These are phyloP conservation scores for Mitragyna speciosa DNA, from an alignment of 257 asterid genomes.

Conservation along the genomic window DNA sequence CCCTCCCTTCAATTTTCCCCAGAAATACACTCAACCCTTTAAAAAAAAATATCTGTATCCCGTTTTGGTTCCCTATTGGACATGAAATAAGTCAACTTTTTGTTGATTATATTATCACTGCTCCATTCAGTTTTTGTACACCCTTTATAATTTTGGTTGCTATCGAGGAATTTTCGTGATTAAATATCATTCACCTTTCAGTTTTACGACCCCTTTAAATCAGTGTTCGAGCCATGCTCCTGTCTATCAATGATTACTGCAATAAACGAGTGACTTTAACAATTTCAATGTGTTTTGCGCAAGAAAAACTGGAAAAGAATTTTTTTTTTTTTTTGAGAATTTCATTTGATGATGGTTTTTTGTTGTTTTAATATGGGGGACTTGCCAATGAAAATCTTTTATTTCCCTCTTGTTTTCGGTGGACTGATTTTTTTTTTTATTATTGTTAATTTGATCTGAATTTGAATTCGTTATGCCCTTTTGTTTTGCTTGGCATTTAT, in stretches of 20 bases:
- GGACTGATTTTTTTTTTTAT: neutral
- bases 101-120: neutral
- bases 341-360: neutral
- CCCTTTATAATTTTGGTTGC: neutral
- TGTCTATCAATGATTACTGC: neutral
- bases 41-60: too few relatives aligned
- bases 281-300: neutral
- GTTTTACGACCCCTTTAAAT: neutral
- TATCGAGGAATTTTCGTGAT: neutral
- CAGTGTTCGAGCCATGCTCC: neutral
- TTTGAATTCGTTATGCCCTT: neutral
- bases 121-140: neutral
- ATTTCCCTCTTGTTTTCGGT: neutral
- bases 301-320: neutral
- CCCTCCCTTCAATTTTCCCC: neutral
- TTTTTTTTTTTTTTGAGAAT: neutral
- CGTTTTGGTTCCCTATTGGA: neutral
- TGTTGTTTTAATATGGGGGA: neutral
- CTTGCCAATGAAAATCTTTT: slow-evolving; percentile 6
- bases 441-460: slow-evolving; percentile 3
- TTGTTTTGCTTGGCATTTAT: slow-evolving; percentile 14
- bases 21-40: neutral
- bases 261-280: too few relatives aligned
- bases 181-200: neutral
- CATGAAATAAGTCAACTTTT: neutral